These are phyloP conservation scores for Rosa chinensis DNA, from an alignment of 306 rosid species.

Conservation along the genomic window DNA sequence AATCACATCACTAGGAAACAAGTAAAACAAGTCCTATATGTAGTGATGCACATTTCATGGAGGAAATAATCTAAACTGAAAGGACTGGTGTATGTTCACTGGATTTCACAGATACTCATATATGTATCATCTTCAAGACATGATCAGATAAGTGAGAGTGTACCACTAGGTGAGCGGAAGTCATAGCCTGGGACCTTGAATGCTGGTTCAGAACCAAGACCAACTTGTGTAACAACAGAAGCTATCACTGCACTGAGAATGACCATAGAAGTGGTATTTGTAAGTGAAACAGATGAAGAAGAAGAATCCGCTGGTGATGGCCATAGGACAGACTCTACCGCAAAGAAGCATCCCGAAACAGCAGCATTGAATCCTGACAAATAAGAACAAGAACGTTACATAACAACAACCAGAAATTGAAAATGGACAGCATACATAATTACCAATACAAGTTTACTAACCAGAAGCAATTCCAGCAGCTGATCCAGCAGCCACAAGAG, in stretches of 20 bases:
- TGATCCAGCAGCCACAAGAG: conserved; percentile 84
- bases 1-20: neutral
- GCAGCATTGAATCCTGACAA: conserved; percentile 89
- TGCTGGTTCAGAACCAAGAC: conserved; percentile 88
- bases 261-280: conserved; percentile 88
- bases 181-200: conserved; percentile 83
- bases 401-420: too few relatives aligned
- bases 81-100: neutral
- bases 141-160: conserved; percentile 21
- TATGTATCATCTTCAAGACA: neutral
- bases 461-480: conserved; percentile 97
- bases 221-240: conserved; percentile 79
- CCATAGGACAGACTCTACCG: conserved; percentile 88
- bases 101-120: neutral
- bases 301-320: conserved; percentile 62
- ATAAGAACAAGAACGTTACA: conserved; percentile 5
- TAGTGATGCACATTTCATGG: neutral
- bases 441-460: conserved; percentile 10
- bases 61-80: neutral
- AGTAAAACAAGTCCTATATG: neutral
- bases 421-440: too few relatives aligned
- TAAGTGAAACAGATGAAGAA: conserved; percentile 53
- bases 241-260: conserved; percentile 90
- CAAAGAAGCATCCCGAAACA: conserved; percentile 90
- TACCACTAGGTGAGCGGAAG: conserved; percentile 87